Evolutionary conservation across 1,139 yeast species (phyloP).

Genomic region (Geotrichum aggregatum): DNA sequence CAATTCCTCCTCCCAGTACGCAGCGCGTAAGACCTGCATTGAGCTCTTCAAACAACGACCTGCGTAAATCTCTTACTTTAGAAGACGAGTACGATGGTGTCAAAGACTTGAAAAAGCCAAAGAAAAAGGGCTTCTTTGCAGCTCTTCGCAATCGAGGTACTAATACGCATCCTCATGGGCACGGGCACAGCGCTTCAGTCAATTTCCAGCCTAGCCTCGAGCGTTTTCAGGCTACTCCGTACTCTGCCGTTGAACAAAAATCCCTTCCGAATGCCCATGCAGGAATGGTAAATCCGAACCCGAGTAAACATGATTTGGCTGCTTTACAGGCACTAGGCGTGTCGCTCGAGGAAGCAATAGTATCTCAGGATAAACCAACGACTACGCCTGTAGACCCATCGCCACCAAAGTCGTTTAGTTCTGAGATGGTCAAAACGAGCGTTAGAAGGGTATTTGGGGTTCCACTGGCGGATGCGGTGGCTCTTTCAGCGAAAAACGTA

Average conservation of each 20-base stretch:
- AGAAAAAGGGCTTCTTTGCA: conserved; percentile 55
- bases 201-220: conserved; percentile 16
- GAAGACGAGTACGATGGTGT: conserved; percentile 31
- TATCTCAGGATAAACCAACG: not conserved
- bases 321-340: conserved; percentile 18
- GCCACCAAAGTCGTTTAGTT: not conserved
- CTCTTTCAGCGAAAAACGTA: conserved; percentile 45
- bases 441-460: conserved; percentile 55
- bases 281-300: conserved; percentile 14
- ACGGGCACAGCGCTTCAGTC: conserved; percentile 19
- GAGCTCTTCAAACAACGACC: conserved; percentile 5
- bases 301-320: conserved; percentile 10
- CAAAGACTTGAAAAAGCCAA: conserved; percentile 45
- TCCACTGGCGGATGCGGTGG: conserved; percentile 51
- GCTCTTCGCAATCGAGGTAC: conserved; percentile 47
- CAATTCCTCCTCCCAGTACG: not conserved
- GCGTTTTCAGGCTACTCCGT: conserved; percentile 21
- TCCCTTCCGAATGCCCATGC: conserved; percentile 6
- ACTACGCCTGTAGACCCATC: not conserved
- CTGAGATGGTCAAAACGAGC: not conserved
- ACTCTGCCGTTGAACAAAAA: conserved; percentile 22
- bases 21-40: not conserved
- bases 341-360: conserved; percentile 18
- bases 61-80: conserved; percentile 16
- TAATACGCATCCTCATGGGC: conserved; percentile 16